Conservation (phyloP, 2,329 filamentous ascomycete genomes). For the Aspergillaceae sp. region DNA sequence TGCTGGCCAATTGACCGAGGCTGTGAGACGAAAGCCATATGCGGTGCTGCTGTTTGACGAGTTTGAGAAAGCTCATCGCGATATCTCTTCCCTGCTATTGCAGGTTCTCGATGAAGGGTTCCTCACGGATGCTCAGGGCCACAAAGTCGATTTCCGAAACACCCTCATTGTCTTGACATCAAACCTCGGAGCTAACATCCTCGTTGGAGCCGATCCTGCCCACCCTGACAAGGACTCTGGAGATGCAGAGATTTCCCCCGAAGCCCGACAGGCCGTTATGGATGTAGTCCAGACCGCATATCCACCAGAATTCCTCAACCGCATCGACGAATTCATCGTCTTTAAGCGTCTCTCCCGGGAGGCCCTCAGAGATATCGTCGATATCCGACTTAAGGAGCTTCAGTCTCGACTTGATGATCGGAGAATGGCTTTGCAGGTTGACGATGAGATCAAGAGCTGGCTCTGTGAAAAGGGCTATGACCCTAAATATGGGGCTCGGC, state of each 20-base stretch:
- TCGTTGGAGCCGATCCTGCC: conserved; percentile 64
- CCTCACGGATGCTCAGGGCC: conserved; percentile 87
- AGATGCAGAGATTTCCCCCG: conserved; percentile 61
- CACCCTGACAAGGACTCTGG: conserved; percentile 55
- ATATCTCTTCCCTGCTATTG: conserved; percentile 83
- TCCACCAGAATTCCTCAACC: conserved; percentile 90
- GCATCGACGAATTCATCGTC: conserved; percentile 93
- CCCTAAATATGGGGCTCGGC: conserved; percentile 80
- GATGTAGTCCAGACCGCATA: conserved; percentile 68
- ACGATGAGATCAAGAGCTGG: conserved; percentile 69
- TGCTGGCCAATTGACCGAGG: conserved; percentile 90
- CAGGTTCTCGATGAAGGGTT: conserved; percentile 96
- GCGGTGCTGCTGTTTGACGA: conserved; percentile 93
- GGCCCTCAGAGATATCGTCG: conserved; percentile 83
- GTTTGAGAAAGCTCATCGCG: conserved; percentile 93
- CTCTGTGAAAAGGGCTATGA: conserved; percentile 85
- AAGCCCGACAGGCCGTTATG: conserved; percentile 73
- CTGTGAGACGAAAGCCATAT: conserved; percentile 88
- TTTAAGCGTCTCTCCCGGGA: conserved; percentile 75
- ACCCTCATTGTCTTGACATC: conserved; percentile 95
- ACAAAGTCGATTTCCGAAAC: conserved; percentile 94
- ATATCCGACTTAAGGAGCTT: conserved; percentile 79
- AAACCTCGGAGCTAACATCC: conserved; percentile 85
- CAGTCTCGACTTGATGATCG: conserved; percentile 76
- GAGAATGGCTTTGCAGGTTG: conserved; percentile 66